phyloP scores from a whole-genome alignment of 306 rosid species.

The Neltuma alba region DNA sequence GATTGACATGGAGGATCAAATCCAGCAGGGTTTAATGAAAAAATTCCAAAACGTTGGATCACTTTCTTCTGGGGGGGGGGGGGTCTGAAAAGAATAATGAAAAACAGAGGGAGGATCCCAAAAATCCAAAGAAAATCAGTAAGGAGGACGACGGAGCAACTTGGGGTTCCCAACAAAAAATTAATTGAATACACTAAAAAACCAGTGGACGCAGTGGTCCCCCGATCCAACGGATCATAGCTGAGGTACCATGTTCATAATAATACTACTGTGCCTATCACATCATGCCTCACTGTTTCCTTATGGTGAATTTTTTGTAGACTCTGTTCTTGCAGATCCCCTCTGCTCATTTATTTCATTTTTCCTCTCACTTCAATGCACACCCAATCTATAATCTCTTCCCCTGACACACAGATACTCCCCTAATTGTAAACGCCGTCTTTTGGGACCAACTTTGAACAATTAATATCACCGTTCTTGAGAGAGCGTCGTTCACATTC shows the following conservation, averaged over 20 bases:
- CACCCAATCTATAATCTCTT: conserved; percentile 1
- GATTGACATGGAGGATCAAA: conserved; percentile 21
- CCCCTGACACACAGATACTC: conserved; percentile 31
- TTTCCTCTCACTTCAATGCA: conserved; percentile 4
- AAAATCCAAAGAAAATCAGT: neutral
- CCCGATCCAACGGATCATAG: conserved; percentile 39
- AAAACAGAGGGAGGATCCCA: conserved; percentile 17
- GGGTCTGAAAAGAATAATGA: conserved; percentile 1
- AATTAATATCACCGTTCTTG: conserved; percentile 8
- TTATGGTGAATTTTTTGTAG: conserved; percentile 11
- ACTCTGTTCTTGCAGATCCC: neutral
- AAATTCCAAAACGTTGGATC: conserved; percentile 19
- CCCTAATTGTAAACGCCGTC: conserved; percentile 29
- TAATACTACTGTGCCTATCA: conserved; percentile 38
- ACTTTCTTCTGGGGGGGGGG: neutral
- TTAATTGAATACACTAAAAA: neutral
- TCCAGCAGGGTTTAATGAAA: conserved; percentile 11
- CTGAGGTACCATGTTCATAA: conserved; percentile 25
- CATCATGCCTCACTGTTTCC: conserved; percentile 34
- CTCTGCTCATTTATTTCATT: neutral
- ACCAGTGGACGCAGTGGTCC: conserved; percentile 41
- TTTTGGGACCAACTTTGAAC: conserved; percentile 37
- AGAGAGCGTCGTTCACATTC: conserved; percentile 21
- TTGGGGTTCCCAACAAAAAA: conserved; percentile 43
- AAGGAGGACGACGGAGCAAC: conserved; percentile 31